Evolutionary conservation across 495 filamentous ascomycete species (phyloP), one percentile per base, ranked within the genome.

Genomic region (Aspergillus coremiiformis): DNA sequence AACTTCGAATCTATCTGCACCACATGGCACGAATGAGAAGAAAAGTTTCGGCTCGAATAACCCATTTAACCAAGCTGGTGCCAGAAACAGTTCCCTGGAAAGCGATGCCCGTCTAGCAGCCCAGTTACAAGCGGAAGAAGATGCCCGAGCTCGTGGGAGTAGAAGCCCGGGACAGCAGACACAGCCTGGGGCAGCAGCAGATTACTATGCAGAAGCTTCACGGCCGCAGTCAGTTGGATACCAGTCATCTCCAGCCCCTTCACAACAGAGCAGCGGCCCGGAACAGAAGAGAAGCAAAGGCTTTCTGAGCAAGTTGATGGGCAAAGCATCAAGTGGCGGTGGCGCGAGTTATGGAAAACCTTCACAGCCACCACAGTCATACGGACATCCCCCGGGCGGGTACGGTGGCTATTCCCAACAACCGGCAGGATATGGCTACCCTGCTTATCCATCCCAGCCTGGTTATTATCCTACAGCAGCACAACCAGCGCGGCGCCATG

Each of bases 121-220:
- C 17, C 80, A 84, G 55, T 74, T 95, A 12, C 90, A 96, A 59
- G 88, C 83, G 22, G 86, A 94, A 60, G 89, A 94, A 68, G 76
- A 94, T 55, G 84, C 80, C 0, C 79, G 82, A 12, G 80, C 72
- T 6, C 64, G 69, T 26, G 55, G 55, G 29, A 35, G 54, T 17
- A 41, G 37, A 51, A 52, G 56, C 52, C 42, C 51, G 42, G 56
- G 39, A 14, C 32, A 27, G 21, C 29, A 41, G 21, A 4, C 37
- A 17, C 37, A 41, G n/a, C 3, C 54, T n/a, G 59, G 78, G 17
- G 69, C 73, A 1, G 64, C 75, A 11, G 55, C 72, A 22, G 58
- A 61, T 19, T 83, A 76, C 54, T 82, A 82, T 65, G 60, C 47
- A 39, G 52, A 60, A 4, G 20, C 53, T 15, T 23, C 55, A 8